Conservation (phyloP, 2,329 filamentous ascomycete genomes). For the Lachnellula suecica region DNA sequence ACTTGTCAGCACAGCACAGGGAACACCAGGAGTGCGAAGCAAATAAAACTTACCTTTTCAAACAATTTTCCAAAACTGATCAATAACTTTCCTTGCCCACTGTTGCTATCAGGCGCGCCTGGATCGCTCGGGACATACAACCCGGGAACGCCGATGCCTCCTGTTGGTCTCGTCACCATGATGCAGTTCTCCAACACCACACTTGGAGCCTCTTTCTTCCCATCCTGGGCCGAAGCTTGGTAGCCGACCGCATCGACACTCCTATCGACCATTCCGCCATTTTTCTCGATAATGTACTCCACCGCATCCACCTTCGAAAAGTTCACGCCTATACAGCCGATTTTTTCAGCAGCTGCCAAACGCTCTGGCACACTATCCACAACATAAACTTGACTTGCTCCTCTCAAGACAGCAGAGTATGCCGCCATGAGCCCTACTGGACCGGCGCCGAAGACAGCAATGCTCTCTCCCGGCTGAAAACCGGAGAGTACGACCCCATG, state of each 20-base stretch:
- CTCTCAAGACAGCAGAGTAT: conserved; percentile 59
- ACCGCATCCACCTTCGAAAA: conserved; percentile 60
- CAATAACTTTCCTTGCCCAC: conserved; percentile 62
- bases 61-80: conserved; percentile 68
- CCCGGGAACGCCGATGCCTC: conserved; percentile 32
- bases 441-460: conserved; percentile 64
- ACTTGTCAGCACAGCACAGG: not conserved
- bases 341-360: conserved; percentile 57
- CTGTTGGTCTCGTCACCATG: conserved; percentile 26
- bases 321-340: conserved; percentile 60
- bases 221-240: conserved; percentile 56
- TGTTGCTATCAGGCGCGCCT: conserved; percentile 59
- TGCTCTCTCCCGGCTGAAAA: conserved; percentile 59
- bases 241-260: conserved; percentile 67
- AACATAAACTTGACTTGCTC: conserved; percentile 60
- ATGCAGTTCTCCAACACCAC: conserved; percentile 38
- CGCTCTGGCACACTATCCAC: conserved; percentile 63
- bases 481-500: conserved; percentile 56
- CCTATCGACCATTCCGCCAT: conserved; percentile 61
- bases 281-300: conserved; percentile 57
- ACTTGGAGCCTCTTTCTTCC: conserved; percentile 59
- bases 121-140: conserved; percentile 49
- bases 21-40: not conserved
- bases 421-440: conserved; percentile 67
- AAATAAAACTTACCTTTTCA: conserved; percentile 53